Conservation (phyloP, 2,329 filamentous ascomycete species). For the Colletotrichum agaves region DNA sequence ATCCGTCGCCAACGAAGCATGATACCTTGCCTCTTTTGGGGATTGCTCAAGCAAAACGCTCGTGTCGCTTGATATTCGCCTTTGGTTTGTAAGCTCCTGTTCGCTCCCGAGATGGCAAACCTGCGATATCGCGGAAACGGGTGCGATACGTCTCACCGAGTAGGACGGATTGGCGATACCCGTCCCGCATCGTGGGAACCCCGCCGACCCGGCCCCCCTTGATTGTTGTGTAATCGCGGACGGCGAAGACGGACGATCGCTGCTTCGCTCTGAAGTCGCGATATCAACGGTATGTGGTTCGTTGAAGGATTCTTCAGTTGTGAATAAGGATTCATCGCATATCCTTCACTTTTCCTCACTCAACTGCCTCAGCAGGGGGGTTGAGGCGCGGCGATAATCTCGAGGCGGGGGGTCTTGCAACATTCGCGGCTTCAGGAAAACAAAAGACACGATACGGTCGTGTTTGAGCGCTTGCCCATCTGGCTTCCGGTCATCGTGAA, state of each 20-base stretch:
- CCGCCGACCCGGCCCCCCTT: too few species aligned
- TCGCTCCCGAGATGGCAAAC: neutral
- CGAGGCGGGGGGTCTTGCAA: neutral
- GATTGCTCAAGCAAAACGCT: neutral
- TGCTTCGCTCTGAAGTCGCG: neutral
- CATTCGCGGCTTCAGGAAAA: neutral
- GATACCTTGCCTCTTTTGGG: neutral
- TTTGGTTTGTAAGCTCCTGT: neutral
- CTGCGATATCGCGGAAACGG: neutral
- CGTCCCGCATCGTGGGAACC: neutral
- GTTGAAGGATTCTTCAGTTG: neutral
- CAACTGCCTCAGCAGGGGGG: neutral
- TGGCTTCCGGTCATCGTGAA: too few species aligned
- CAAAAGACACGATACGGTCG: neutral
- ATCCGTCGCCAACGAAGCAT: neutral
- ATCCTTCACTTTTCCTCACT: neutral
- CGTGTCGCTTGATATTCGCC: too few species aligned
- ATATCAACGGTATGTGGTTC: neutral
- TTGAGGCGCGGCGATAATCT: neutral
- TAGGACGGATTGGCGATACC: neutral
- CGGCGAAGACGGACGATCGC: slow-evolving; percentile 9
- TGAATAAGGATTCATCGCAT: neutral
- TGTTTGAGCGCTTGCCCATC: neutral
- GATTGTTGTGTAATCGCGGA: slow-evolving; percentile 1
- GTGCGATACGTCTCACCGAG: neutral